phyloP scores from a whole-genome alignment of 2,329 filamentous ascomycete genomes.

The Parastagonospora avenae region DNA sequence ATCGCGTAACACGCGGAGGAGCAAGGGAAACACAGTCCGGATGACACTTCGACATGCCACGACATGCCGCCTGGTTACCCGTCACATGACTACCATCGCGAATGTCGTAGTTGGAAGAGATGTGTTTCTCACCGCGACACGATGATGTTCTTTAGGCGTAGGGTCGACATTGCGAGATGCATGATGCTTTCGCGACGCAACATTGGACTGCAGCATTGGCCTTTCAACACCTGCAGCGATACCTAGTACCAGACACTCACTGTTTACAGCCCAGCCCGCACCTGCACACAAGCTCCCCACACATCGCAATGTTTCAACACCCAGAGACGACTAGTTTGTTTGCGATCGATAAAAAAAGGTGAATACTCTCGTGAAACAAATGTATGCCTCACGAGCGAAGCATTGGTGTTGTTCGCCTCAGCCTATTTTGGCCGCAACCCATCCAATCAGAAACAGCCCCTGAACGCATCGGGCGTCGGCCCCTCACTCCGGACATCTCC shows the following conservation, averaged over 20 bases:
- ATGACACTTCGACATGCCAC: not conserved
- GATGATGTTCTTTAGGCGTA: too few species aligned
- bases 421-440: conserved; percentile 5
- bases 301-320: too few species aligned
- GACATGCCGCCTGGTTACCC: not conserved
- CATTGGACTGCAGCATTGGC: too few species aligned
- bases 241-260: too few species aligned
- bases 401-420: conserved; percentile 20
- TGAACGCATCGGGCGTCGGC: conserved; percentile 24
- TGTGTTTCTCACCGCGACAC: too few species aligned
- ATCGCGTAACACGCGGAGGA: not conserved
- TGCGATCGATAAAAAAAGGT: conserved; percentile 16
- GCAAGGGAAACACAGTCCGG: too few species aligned
- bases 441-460: conserved; percentile 22
- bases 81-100: not conserved
- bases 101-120: too few species aligned
- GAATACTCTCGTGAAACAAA: conserved; percentile 16
- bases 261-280: too few species aligned
- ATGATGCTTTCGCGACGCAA: too few species aligned
- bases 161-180: too few species aligned
- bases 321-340: conserved; percentile 1
- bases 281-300: too few species aligned
- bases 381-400: conserved; percentile 19
- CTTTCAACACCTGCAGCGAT: too few species aligned
- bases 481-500: conserved; percentile 29